Conservation (phyloP, 306 rosid species). For the Sphenostylis stenocarpa region DNA sequence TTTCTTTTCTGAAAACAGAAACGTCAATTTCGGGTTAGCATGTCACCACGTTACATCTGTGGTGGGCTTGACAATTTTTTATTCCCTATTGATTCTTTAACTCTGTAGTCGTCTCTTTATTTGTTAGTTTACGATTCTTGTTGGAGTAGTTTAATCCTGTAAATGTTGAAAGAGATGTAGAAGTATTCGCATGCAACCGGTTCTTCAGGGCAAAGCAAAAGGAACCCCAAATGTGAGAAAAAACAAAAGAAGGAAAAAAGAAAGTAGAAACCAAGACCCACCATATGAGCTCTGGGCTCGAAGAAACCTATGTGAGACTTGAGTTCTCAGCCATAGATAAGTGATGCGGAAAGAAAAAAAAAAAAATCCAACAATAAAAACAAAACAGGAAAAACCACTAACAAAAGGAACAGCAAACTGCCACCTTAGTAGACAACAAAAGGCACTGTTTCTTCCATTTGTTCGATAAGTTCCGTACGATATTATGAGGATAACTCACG, state of each 20-base stretch:
- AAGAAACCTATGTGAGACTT: conserved; percentile 41
- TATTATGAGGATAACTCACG: conserved; percentile 27
- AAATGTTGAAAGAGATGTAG: conserved; percentile 6
- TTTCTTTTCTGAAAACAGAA: conserved; percentile 16
- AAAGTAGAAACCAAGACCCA: conserved; percentile 41
- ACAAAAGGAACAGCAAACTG: conserved; percentile 36
- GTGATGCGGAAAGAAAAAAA: neutral
- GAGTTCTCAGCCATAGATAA: conserved; percentile 31
- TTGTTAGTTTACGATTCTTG: neutral
- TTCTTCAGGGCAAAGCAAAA: conserved; percentile 42
- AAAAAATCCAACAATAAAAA: neutral
- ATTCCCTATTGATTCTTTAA: conserved; percentile 12
- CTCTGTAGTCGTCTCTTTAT: conserved; percentile 31
- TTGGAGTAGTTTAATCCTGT: conserved; percentile 23
- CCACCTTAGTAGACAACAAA: conserved; percentile 61
- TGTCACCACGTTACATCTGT: conserved; percentile 30
- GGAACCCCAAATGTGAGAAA: neutral
- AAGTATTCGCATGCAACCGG: conserved; percentile 31
- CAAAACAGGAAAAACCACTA: neutral
- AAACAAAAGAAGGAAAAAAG: neutral
- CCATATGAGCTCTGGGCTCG: conserved; percentile 65
- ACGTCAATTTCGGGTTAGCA: conserved; percentile 33
- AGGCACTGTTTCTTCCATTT: conserved; percentile 28
- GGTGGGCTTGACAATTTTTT: neutral
- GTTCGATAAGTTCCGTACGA: conserved; percentile 45